Conservation (phyloP, 2,329 filamentous ascomycete species). For the Cercospora brassicicola region DNA sequence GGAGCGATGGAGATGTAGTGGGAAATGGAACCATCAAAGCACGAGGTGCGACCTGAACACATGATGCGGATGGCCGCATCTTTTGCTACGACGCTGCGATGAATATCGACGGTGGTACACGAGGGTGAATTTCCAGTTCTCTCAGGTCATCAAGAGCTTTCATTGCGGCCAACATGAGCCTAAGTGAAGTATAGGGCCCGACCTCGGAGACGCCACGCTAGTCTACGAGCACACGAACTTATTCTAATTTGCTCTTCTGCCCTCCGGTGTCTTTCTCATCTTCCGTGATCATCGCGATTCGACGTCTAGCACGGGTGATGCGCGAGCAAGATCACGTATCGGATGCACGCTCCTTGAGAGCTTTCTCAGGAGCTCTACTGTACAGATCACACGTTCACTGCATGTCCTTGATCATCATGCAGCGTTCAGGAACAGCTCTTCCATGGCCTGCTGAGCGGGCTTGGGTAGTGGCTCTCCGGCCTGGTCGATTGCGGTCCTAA, state of each 20-base stretch:
- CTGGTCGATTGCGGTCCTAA: constrained; percentile 53
- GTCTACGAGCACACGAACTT: background rate
- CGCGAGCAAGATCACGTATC: background rate
- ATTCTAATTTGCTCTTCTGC: background rate
- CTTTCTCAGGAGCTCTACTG: background rate
- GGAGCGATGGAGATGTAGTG: constrained; percentile 23
- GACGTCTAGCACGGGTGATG: background rate
- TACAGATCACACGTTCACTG: background rate
- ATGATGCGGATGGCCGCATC: background rate
- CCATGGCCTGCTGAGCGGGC: constrained; percentile 68
- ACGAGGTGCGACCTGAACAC: background rate
- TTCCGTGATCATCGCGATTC: background rate
- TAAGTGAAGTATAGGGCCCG: background rate
- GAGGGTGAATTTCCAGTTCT: background rate
- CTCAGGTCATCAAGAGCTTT: background rate
- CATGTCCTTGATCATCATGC: background rate
- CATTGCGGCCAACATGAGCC: background rate
- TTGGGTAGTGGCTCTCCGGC: constrained; percentile 54
- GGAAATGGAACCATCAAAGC: background rate
- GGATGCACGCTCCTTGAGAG: background rate
- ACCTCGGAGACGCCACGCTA: background rate
- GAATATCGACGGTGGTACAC: background rate
- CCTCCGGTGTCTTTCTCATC: background rate
- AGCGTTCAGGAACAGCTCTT: constrained; percentile 56
- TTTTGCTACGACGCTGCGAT: background rate